Conservation (phyloP, 2,329 filamentous ascomycete species). For the Xylariomycetidae sp. region DNA sequence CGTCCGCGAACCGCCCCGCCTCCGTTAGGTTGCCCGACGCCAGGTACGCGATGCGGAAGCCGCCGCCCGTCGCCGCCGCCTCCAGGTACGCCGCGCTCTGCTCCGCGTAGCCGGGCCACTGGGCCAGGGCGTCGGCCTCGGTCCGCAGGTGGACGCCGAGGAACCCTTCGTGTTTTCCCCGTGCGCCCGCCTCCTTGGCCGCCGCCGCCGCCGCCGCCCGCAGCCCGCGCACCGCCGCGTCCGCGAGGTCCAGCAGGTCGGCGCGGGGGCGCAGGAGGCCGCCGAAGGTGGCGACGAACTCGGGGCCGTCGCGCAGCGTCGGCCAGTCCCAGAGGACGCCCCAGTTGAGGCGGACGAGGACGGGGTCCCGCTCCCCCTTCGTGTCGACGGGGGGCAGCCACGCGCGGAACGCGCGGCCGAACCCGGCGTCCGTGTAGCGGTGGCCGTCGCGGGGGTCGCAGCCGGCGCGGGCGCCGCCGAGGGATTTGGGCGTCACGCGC, state of each 20-base stretch:
- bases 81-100: conserved; percentile 34
- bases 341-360: conserved; percentile 32
- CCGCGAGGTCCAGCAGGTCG: conserved; percentile 23
- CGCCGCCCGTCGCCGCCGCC: conserved; percentile 25
- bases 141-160: conserved; percentile 39
- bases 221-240: conserved; percentile 11
- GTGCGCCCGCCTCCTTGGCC: conserved; percentile 1
- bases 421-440: conserved; percentile 31
- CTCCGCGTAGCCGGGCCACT: conserved; percentile 37
- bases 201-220: conserved; percentile 18
- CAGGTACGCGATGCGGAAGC: conserved; percentile 31
- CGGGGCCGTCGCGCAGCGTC: conserved; percentile 38
- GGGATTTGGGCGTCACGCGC: conserved; percentile 31
- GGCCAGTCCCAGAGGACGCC: conserved; percentile 40
- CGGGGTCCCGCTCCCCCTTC: conserved; percentile 11
- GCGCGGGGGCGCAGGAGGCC: conserved; percentile 35
- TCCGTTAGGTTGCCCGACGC: conserved; percentile 39
- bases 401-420: conserved; percentile 25
- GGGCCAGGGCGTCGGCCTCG: conserved; percentile 36
- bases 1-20: conserved; percentile 26
- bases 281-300: conserved; percentile 37
- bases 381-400: conserved; percentile 15
- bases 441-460: conserved; percentile 34
- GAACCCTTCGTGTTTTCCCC: conserved; percentile 13
- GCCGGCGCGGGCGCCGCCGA: conserved; percentile 27